Base-by-base conservation (phyloP, 768 basidiomycete genomes). In the Sporobolomyces phaffii region DNA sequence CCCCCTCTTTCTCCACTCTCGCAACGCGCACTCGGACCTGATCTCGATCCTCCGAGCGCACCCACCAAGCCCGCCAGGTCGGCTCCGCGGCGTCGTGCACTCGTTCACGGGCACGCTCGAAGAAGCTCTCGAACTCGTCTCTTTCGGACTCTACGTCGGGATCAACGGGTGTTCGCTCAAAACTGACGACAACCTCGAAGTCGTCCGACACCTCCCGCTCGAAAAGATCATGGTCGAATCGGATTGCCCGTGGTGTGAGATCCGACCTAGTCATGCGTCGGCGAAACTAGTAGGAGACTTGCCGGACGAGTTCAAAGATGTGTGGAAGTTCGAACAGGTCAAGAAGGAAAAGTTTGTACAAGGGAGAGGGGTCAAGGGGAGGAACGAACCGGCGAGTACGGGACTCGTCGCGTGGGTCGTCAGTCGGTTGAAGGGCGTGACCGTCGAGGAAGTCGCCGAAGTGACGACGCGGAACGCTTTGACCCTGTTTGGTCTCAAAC, bases 1-100 rank as follows among this genome's bases (percentile, higher is more conserved):
- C 13, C 89, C 90, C 0, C 76, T 91, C 26, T 91, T 91, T 77
- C 81, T 91, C 5, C 90, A 91, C 76, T 89, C 85, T 1, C 83
- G 90, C 24, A 83, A 86, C n/a, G 86, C 87, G 2, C 88, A 90
- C 72, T 48, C 69, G 2, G 89, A 90, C 71, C 81, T 91, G 64
- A 83, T 88, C 31, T 75, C 73, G 24, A 86, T 87, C 24, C 80
- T 91, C 28, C 86, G 62, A 84, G 86, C 69, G 85, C 87, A 2
- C 87, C 87, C 73, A 81, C 81, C 20, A 77, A 80, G 43, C n/a
- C n/a, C n/a, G n/a, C n/a, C n/a, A n/a, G n/a, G n/a, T n/a, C n/a
- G n/a, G 77, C 83, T 70, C 83, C 86, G 88, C 5, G 89, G 89
- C 1, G 89, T 91, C 26, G 87, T 90, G 5, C 90, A 90, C 74